phyloP scores from a whole-genome alignment of 208 protist genomes.

The Leishmania gerbilli region DNA sequence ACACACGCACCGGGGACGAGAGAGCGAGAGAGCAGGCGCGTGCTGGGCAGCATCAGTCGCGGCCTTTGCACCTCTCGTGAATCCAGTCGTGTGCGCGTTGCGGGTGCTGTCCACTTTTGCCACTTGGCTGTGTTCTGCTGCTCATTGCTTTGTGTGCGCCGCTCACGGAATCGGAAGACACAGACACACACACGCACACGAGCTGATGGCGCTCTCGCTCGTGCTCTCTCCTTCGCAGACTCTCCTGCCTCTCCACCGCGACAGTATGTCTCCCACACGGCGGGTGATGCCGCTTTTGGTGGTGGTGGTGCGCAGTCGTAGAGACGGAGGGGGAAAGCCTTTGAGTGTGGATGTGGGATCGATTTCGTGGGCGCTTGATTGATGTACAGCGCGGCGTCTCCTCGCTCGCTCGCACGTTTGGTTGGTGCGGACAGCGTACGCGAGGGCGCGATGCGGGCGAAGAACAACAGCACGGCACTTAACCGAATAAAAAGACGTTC shows the following conservation, averaged over 20 bases:
- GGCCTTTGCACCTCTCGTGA: too few species aligned
- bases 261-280: not conserved
- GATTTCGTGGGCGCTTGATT: not conserved
- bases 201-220: not conserved
- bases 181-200: too few species aligned
- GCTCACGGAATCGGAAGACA: too few species aligned
- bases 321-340: not conserved
- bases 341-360: not conserved
- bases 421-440: not conserved
- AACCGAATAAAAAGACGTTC: not conserved
- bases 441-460: not conserved
- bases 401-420: not conserved
- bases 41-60: too few species aligned
- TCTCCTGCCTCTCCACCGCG: not conserved
- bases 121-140: too few species aligned
- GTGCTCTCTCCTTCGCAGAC: not conserved
- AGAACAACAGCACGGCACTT: not conserved
- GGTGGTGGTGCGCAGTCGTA: not conserved
- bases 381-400: not conserved
- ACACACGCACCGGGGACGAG: too few species aligned
- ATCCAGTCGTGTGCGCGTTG: too few species aligned
- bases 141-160: too few species aligned
- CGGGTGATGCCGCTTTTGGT: not conserved
- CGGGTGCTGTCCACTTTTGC: too few species aligned
- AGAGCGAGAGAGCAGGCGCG: not conserved